phyloP scores from a whole-genome alignment of 1,139 yeast species.

The Maudiozyma humilis region DNA sequence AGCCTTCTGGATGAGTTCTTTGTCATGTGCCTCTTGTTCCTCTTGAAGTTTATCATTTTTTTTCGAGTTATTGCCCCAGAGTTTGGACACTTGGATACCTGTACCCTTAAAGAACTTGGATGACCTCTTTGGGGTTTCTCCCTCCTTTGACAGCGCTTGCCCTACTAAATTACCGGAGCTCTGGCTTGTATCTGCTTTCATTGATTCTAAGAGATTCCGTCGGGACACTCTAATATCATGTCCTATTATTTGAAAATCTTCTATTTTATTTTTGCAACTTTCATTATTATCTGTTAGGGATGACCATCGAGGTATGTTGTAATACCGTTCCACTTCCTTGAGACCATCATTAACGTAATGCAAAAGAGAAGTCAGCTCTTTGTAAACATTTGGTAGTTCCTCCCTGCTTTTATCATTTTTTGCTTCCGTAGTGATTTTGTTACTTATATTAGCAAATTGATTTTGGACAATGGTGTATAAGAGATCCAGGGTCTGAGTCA shows the following conservation, averaged over 20 bases:
- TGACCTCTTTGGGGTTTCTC: not conserved
- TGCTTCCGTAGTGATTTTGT: conserved; percentile 2
- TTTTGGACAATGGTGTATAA: conserved; percentile 23
- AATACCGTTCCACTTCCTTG: conserved; percentile 17
- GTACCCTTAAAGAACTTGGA: not conserved
- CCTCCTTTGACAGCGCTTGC: not conserved
- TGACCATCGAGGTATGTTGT: conserved; percentile 13
- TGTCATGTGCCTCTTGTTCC: conserved; percentile 16
- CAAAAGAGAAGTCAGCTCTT: conserved; percentile 14
- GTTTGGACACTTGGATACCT: not conserved
- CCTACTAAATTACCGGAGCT: conserved; percentile 4
- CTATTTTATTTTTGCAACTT: conserved; percentile 15
- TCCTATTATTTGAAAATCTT: conserved; percentile 24
- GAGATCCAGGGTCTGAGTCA: conserved; percentile 25
- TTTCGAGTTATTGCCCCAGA: conserved; percentile 5
- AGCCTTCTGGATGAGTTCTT: conserved; percentile 18
- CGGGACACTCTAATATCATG: conserved; percentile 24
- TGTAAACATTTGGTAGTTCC: conserved; percentile 12
- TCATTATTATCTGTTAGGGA: conserved; percentile 10
- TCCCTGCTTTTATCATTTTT: conserved; percentile 10
- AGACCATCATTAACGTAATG: conserved; percentile 25
- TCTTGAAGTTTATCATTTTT: conserved; percentile 7
- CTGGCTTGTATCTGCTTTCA: not conserved
- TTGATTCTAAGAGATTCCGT: conserved; percentile 9
- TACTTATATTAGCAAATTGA: conserved; percentile 21